phyloP scores from a whole-genome alignment of 805 yeast genomes.

The Starmerella vaccinii region DNA sequence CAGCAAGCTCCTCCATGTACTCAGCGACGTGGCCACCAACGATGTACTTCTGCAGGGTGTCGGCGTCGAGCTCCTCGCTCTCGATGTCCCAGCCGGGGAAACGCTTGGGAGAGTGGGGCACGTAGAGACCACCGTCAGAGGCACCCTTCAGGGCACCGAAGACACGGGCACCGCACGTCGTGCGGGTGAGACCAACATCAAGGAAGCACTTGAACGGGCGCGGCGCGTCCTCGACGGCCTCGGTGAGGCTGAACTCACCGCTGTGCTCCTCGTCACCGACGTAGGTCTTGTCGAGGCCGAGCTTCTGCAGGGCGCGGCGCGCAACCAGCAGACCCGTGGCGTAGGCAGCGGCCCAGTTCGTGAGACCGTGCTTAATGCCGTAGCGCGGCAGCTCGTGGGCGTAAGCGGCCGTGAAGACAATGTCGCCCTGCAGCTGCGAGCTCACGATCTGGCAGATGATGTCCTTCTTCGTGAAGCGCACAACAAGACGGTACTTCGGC shows the following conservation, averaged over 20 bases:
- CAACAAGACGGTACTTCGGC: slow-evolving; percentile 99
- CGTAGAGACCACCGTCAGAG: slow-evolving; percentile 98
- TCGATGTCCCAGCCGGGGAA: slow-evolving; percentile 99
- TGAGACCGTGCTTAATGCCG: slow-evolving; percentile 96
- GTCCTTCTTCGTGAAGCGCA: slow-evolving; percentile 99
- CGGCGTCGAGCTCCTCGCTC: slow-evolving; percentile 96
- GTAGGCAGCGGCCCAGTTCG: slow-evolving; percentile 99
- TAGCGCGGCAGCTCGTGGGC: slow-evolving; percentile 96
- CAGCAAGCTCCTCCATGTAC: slow-evolving; percentile 99
- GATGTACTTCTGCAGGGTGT: slow-evolving; percentile 95
- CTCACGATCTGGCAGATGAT: slow-evolving; percentile 96
- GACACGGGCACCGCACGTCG: slow-evolving; percentile 99
- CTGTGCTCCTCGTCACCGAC: slow-evolving; percentile 97
- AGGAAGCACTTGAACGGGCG: slow-evolving; percentile 99
- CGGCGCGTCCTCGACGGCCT: slow-evolving; percentile 99
- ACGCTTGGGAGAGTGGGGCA: slow-evolving; percentile 99
- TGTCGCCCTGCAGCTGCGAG: slow-evolving; percentile 93
- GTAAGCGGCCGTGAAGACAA: slow-evolving; percentile 95
- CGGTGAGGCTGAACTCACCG: slow-evolving; percentile 97
- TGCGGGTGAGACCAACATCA: slow-evolving; percentile 98
- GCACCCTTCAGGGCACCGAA: slow-evolving; percentile 99
- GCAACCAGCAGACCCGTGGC: slow-evolving; percentile 97
- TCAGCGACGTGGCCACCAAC: slow-evolving; percentile 99
- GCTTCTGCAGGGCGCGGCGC: slow-evolving; percentile 96
- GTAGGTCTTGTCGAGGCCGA: slow-evolving; percentile 97